phyloP scores from a whole-genome alignment of 2,329 filamentous ascomycete genomes.

The Phialocephala subalpina region DNA sequence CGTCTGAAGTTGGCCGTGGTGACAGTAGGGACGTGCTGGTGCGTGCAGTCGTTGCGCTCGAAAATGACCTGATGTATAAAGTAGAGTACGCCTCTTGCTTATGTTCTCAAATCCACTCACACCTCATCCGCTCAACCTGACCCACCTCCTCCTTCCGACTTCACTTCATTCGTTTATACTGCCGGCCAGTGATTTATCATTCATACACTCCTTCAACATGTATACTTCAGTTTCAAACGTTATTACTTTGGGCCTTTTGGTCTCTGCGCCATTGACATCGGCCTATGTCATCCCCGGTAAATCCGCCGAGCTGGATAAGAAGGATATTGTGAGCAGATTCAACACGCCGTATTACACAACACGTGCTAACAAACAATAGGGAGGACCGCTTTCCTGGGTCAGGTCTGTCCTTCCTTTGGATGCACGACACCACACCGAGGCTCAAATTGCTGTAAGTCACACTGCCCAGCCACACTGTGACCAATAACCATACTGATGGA shows the following conservation, averaged over 20 bases:
- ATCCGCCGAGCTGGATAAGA: constrained; percentile 28
- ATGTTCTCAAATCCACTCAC: constrained; percentile 31
- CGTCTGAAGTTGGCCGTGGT: constrained; percentile 9
- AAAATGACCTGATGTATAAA: constrained; percentile 33
- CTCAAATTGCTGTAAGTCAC: constrained; percentile 29
- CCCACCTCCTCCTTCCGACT: constrained; percentile 23
- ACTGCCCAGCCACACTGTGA: background rate
- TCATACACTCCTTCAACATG: constrained; percentile 37
- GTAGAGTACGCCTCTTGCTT: constrained; percentile 14
- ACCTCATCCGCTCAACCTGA: constrained; percentile 23
- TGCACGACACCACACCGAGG: constrained; percentile 34
- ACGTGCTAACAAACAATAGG: background rate
- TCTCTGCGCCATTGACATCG: constrained; percentile 35
- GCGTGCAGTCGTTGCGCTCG: background rate
- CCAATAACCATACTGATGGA: background rate
- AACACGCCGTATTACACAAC: background rate
- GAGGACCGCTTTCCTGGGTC: constrained; percentile 23
- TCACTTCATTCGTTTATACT: constrained; percentile 37
- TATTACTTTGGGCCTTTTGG: constrained; percentile 40
- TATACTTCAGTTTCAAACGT: constrained; percentile 41
- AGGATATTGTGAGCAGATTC: constrained; percentile 13
- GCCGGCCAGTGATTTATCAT: constrained; percentile 40
- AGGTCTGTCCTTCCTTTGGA: constrained; percentile 26
- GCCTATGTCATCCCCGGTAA: constrained; percentile 32
- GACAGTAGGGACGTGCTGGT: background rate